A percentile compares a stretch with the other conserved stretches of the same genome.
phyloP scores from a whole-genome alignment of 2,329 filamentous ascomycete species.

The Fusarium sp. region DNA sequence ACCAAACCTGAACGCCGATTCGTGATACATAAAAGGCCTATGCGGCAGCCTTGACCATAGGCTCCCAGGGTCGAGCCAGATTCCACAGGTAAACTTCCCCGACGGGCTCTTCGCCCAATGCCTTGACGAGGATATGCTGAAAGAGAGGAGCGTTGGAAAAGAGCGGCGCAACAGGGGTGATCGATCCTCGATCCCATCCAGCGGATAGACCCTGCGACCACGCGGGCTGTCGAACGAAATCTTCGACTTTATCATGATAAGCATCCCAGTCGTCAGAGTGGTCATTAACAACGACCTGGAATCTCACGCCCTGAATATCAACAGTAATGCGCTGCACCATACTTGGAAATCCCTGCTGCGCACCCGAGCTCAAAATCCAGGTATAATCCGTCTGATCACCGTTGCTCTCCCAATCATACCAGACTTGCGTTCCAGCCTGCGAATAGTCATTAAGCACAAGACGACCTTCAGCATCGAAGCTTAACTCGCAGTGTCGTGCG shows the following conservation, averaged over 20 bases:
- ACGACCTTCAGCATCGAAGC: slow-evolving; percentile 53
- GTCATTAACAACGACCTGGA: slow-evolving; percentile 54
- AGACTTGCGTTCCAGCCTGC: slow-evolving; percentile 53
- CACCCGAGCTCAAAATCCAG: slow-evolving; percentile 52
- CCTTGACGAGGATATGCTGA: slow-evolving; percentile 53
- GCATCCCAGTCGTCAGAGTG: slow-evolving; percentile 48
- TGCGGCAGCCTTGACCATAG: slow-evolving; percentile 55
- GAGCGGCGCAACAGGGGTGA: slow-evolving; percentile 43
- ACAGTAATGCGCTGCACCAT: slow-evolving; percentile 51
- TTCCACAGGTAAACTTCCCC: slow-evolving; percentile 57
- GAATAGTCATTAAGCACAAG: slow-evolving; percentile 55
- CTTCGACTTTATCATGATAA: slow-evolving; percentile 51
- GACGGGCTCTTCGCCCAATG: slow-evolving; percentile 46
- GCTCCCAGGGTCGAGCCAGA: slow-evolving; percentile 55
- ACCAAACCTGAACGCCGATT: slow-evolving; percentile 29
- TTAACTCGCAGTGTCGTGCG: slow-evolving; percentile 52
- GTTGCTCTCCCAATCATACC: slow-evolving; percentile 55
- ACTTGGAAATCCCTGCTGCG: slow-evolving; percentile 49
- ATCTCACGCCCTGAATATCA: slow-evolving; percentile 54
- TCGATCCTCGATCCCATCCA: slow-evolving; percentile 45
- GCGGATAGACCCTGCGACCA: slow-evolving; percentile 45
- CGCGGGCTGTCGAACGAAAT: slow-evolving; percentile 47
- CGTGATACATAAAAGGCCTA: slow-evolving; percentile 23
- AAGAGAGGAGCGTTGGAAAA: slow-evolving; percentile 48
- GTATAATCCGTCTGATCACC: slow-evolving; percentile 52